phyloP scores from a whole-genome alignment of 2,329 filamentous ascomycete genomes.

The Mycosphaerella sp. region DNA sequence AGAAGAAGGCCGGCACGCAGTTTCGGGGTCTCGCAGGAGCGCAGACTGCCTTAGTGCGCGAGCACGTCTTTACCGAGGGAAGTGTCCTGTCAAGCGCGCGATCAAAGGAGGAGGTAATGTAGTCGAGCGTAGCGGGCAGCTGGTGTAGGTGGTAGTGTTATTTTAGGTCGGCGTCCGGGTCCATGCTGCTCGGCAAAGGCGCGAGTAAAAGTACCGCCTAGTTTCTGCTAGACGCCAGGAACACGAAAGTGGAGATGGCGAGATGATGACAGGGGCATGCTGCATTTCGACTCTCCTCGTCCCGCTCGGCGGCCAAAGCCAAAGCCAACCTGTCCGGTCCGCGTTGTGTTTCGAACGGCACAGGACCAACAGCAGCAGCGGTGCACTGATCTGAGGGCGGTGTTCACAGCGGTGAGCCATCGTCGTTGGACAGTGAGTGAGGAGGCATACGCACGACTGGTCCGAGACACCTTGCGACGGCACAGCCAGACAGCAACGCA shows the following conservation, averaged over 20 bases:
- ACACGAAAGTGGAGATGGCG: neutral
- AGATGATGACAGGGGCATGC: neutral
- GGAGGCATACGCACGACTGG: neutral
- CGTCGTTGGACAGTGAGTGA: neutral
- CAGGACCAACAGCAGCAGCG: neutral
- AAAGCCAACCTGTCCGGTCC: neutral
- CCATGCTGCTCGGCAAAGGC: neutral
- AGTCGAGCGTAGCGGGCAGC: neutral
- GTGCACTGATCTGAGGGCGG: neutral
- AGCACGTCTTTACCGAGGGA: neutral
- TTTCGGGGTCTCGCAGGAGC: neutral
- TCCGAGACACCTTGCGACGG: neutral
- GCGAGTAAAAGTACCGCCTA: too few species aligned
- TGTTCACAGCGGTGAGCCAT: neutral
- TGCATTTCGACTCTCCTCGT: neutral
- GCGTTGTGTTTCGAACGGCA: neutral
- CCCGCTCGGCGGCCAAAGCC: constrained; percentile 1
- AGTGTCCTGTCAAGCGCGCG: too few species aligned
- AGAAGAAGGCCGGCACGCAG: neutral
- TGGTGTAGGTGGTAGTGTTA: neutral
- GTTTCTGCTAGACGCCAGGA: too few species aligned
- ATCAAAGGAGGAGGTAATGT: too few species aligned
- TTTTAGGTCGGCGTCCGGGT: neutral
- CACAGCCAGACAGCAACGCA: neutral
- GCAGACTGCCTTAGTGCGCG: neutral